phyloP scores from a whole-genome alignment of 2,329 filamentous ascomycete genomes.

The Cyanodermella asteris region DNA sequence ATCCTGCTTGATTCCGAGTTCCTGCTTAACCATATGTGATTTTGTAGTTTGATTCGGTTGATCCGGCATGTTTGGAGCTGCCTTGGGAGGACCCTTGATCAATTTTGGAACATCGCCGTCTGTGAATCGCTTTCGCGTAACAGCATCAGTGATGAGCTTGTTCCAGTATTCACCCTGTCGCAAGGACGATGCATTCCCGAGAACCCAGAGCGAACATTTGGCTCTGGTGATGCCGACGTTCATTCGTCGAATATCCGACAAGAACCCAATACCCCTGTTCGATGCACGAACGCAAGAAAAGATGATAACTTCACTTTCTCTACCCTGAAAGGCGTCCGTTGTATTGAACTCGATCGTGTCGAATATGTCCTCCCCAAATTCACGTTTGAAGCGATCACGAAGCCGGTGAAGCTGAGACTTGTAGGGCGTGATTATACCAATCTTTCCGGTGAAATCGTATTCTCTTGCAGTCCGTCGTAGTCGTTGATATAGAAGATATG shows the following conservation, averaged over 20 bases:
- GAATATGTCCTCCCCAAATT: conserved; percentile 54
- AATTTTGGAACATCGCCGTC: conserved; percentile 43
- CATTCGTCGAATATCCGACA: conserved; percentile 96
- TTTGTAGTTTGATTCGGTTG: conserved; percentile 17
- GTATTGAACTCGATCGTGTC: conserved; percentile 91
- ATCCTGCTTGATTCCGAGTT: too few species aligned
- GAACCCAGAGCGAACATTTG: conserved; percentile 87
- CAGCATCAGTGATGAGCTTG: conserved; percentile 64
- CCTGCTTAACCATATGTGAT: too few species aligned
- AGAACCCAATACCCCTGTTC: conserved; percentile 88
- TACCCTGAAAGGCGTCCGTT: conserved; percentile 90
- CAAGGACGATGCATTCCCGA: conserved; percentile 76
- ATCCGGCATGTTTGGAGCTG: conserved; percentile 33
- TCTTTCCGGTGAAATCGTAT: conserved; percentile 55
- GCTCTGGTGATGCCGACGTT: conserved; percentile 95
- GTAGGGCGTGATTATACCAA: conserved; percentile 95
- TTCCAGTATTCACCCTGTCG: conserved; percentile 80
- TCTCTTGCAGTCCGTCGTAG: conserved; percentile 49
- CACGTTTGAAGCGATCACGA: conserved; percentile 47
- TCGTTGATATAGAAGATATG: conserved; percentile 63
- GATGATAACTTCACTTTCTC: conserved; percentile 94
- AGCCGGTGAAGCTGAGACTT: conserved; percentile 77
- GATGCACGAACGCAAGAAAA: conserved; percentile 95
- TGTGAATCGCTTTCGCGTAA: conserved; percentile 52
- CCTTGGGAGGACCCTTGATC: too few species aligned